Percentiles rank a stretch among this genome's conserved stretches.
Conservation (phyloP, 441 rosid species). For the Geranium incanum region DNA sequence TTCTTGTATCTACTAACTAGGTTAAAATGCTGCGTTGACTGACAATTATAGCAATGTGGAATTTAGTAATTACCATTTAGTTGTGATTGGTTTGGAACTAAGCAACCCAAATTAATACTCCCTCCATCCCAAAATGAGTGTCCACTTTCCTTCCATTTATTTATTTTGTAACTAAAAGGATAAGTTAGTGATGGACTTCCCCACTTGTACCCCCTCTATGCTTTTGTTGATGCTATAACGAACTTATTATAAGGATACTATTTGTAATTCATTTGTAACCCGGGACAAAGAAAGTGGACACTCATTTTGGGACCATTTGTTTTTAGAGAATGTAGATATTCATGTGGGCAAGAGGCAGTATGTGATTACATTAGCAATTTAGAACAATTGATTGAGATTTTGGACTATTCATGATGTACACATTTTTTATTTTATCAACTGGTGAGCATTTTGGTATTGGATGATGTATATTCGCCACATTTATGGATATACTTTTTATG, state of each 20-base stretch:
- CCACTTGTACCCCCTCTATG: neutral
- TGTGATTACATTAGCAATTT: neutral
- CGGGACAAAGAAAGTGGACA: neutral
- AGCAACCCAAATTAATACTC: neutral
- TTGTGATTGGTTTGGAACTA: neutral
- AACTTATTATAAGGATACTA: neutral
- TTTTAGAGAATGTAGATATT: neutral
- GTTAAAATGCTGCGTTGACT: neutral
- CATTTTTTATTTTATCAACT: neutral
- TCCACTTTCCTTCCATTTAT: neutral
- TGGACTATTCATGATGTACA: neutral
- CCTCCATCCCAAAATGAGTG: neutral
- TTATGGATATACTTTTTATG: neutral
- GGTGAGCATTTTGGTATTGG: neutral
- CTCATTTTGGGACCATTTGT: neutral
- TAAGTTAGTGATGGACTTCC: neutral
- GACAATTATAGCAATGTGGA: neutral
- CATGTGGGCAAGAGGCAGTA: neutral
- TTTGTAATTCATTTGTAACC: neutral
- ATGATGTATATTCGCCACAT: neutral
- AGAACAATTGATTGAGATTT: neutral
- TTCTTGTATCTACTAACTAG: neutral
- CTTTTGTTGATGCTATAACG: neutral
- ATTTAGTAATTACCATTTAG: neutral
- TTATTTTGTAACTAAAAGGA: neutral